These are phyloP conservation scores for Phytophthora europaea DNA, from an alignment of 352 stramenopile genomes.

Conservation along the genomic window DNA sequence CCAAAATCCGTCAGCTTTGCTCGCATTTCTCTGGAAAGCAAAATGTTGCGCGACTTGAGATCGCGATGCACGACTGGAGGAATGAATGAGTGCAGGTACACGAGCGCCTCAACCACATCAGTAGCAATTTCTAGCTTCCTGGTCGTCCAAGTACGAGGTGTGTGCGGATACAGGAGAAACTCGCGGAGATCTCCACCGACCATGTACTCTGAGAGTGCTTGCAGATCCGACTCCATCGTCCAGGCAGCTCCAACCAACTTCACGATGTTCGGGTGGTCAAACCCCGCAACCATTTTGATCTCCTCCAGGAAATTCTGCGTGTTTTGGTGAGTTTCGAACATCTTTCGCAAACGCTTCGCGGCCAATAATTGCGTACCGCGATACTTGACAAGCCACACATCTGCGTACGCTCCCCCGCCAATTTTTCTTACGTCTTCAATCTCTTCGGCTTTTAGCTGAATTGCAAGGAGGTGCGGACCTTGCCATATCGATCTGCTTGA, in stretches of 20 bases:
- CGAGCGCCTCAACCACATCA: slow-evolving; percentile 37
- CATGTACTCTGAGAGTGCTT: slow-evolving; percentile 71
- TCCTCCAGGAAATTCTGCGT: slow-evolving; percentile 51
- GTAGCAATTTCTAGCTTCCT: slow-evolving; percentile 32
- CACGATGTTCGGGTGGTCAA: slow-evolving; percentile 56
- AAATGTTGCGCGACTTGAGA: slow-evolving; percentile 35
- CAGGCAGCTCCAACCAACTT: slow-evolving; percentile 56
- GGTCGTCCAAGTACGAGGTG: slow-evolving; percentile 36
- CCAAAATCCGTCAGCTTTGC: slow-evolving; percentile 48
- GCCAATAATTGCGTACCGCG: slow-evolving; percentile 37
- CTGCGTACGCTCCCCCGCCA: slow-evolving; percentile 42
- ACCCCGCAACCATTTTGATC: slow-evolving; percentile 56
- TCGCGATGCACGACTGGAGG: slow-evolving; percentile 37
- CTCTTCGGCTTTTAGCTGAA: slow-evolving; percentile 51
- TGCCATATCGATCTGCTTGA: slow-evolving; percentile 41
- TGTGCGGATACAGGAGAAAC: slow-evolving; percentile 34
- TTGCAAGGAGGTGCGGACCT: slow-evolving; percentile 46
- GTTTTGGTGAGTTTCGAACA: slow-evolving; percentile 28
- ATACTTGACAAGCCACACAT: slow-evolving; percentile 63
- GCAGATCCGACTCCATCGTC: slow-evolving; percentile 50
- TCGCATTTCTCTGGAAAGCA: slow-evolving; percentile 32
- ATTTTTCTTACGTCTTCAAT: slow-evolving; percentile 64
- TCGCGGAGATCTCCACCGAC: slow-evolving; percentile 56
- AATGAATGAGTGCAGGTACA: slow-evolving; percentile 47
- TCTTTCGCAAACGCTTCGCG: slow-evolving; percentile 50